Base-by-base conservation (phyloP, 2,329 filamentous ascomycete species). In the Parascedosporium putredinis region DNA sequence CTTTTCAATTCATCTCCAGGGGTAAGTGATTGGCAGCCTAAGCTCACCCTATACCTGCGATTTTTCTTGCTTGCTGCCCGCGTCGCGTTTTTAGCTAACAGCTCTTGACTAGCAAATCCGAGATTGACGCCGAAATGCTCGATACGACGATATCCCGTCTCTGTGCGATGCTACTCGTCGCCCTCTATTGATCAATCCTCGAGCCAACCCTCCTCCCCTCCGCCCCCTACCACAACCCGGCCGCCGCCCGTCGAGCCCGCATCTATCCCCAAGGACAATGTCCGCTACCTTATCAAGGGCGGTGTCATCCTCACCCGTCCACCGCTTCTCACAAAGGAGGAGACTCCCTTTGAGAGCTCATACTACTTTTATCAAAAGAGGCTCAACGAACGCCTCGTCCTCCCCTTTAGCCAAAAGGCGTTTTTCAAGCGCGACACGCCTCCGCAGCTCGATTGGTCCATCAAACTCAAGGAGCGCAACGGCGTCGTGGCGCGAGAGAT, bases 291-390 rank as follows among this genome's bases (percentile, higher is more conserved):
- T 55, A 71, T 81, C 63, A 72, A 70, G 52, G 73, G 76, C 51
- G 86, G 88, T 55, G 75, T 96, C 52, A 80, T 97, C 57, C 81
- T 98, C 55, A 93, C 89, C 43, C 88, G 93, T 24, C 81, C 93
- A 45, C 93, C 93, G 5, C 73, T 94, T 52, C 75, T 98, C 60
- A 97, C 93, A 23, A 84, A 86, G 57, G 75, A 84, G 53, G 82
- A 91, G 49, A 86, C 86, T 29, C 76, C 87, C 10, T 97, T 98
- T 68, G 93, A 98, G 68, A 86, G 88, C 62, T 77, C 91, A 55
- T 97, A 85, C 70, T 95, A 85, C 74, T 89, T 98, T 65, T 98
- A 98, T 72, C 93, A 98, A 71, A 91, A 91, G 60, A 88, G 93
- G 12, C 77, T 98, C 53, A 95, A 97, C 67, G 93, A 98, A 74